Base-by-base conservation (phyloP, 1,284 basidiomycete species). In the Trichosporon ovoides region DNA sequence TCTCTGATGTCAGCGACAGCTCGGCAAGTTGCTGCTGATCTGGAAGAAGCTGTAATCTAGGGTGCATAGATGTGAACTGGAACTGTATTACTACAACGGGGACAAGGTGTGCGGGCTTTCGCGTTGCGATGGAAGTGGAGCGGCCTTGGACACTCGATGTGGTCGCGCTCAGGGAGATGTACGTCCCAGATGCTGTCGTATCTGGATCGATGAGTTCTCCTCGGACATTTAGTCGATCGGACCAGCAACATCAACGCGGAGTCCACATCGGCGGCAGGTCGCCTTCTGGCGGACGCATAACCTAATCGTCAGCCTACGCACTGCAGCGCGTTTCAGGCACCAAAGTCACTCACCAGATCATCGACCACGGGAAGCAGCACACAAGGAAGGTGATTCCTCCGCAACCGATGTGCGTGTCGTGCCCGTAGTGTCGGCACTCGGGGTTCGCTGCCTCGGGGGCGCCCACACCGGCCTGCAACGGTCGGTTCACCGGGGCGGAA, bases 331-430 rank as follows among this genome's bases (percentile, higher is more conserved):
- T 9, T 31, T 9, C 5, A 9, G 5, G 38, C n/a, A 2, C 3
- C 4, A 13, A 16, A n/a, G n/a, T 4, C 3, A 51, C 49, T 22
- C 34, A 51, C 49, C 49, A 51, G 18, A 35, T 35, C 33, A 51
- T 31, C 16, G 53, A 48, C 10, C 53, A 49, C 22, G 53, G 53
- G 16, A 48, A 48, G 34, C 53, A 55, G 34, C 19, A 48, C 19
- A 55, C 33, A 34, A 55, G 53, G 40, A 37, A 46, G n/a, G 40
- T 36, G 14, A 49, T 16, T 1, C 53, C 53, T 7, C 53, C 33
- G 43, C 34, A 34, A 16, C 53, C 40, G 34, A 55, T 18, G 31
- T 37, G 31, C 20, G 53, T 55, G 22, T 55, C 38, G 34, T 55
- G 53, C 6, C 53, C 53, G 40, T 36, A 33, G 16, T 24, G 31